Conservation (phyloP, 208 protist species). For the Herpetomonas tarakana region DNA sequence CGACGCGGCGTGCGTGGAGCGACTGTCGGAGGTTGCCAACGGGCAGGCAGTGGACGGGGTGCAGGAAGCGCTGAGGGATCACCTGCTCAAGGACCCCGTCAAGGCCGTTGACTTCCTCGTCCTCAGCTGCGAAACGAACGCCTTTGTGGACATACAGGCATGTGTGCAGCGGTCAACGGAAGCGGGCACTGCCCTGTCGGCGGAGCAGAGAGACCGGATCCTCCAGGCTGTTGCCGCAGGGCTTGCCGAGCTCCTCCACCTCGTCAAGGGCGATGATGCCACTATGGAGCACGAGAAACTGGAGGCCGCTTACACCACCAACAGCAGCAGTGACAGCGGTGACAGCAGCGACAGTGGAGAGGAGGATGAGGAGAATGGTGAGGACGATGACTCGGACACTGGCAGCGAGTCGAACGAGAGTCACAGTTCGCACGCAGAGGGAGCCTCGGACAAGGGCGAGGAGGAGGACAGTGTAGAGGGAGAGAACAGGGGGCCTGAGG, state of each 20-base stretch:
- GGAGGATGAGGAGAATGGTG: constrained; percentile 10
- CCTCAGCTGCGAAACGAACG: constrained; percentile 25
- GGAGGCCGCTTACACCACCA: not conserved
- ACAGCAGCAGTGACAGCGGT: not conserved
- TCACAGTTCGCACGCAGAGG: constrained; percentile 6
- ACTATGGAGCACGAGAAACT: not conserved
- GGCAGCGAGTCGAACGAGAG: constrained; percentile 5
- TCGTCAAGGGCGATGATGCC: constrained; percentile 15
- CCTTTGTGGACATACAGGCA: constrained; percentile 35
- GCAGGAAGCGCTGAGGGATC: constrained; percentile 31
- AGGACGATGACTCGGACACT: constrained; percentile 11
- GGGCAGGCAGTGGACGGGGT: constrained; percentile 24
- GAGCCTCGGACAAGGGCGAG: constrained; percentile 4
- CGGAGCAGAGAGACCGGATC: constrained; percentile 25
- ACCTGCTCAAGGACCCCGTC: constrained; percentile 49
- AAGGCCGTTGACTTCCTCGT: constrained; percentile 35
- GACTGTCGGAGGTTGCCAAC: constrained; percentile 28
- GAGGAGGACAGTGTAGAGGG: constrained; percentile 10
- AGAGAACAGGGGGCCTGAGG: constrained; percentile 21
- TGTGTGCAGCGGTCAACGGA: constrained; percentile 31
- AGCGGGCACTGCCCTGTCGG: constrained; percentile 8
- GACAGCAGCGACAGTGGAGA: not conserved
- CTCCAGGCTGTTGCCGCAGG: constrained; percentile 31
- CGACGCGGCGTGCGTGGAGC: constrained; percentile 15
- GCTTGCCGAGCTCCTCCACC: constrained; percentile 19